Percentiles rank a stretch among this genome's conserved stretches.
phyloP scores from a whole-genome alignment of 2,329 filamentous ascomycete genomes.

The Sordariomycetes sp. region DNA sequence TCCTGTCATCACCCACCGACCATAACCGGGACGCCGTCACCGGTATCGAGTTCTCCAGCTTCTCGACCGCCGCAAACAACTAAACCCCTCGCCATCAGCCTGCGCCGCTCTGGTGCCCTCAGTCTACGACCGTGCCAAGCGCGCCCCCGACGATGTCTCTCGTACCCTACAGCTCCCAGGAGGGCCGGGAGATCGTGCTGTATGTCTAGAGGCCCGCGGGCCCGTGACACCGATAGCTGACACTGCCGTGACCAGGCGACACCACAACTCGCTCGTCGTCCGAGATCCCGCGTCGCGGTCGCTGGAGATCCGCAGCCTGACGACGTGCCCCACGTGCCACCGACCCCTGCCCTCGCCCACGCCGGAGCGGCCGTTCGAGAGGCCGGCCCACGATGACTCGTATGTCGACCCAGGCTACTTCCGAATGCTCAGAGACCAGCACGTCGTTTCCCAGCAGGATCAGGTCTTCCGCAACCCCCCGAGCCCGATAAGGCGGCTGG shows the following conservation, averaged over 20 bases:
- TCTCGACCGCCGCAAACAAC: background rate
- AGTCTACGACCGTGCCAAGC: background rate
- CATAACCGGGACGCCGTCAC: background rate
- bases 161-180: conserved; percentile 61
- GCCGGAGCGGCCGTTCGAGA: conserved; percentile 35
- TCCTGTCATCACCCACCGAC: background rate
- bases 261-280: conserved; percentile 84
- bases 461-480: conserved; percentile 22
- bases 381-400: conserved; percentile 33
- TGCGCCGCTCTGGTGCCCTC: background rate
- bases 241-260: conserved; percentile 46
- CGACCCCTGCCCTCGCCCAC: conserved; percentile 46
- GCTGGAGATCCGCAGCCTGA: conserved; percentile 65
- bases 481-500: conserved; percentile 40
- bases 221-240: background rate
- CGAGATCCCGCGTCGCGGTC: conserved; percentile 77
- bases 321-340: conserved; percentile 85
- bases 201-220: conserved; percentile 30
- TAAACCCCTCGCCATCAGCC: background rate
- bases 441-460: conserved; percentile 28
- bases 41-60: background rate
- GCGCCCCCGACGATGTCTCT: conserved; percentile 43
- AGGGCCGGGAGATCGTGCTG: conserved; percentile 70
- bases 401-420: conserved; percentile 93
- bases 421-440: conserved; percentile 63